Evolutionary conservation across 768 basidiomycete genomes (phyloP).

Genomic region (Collybia mongolica): DNA sequence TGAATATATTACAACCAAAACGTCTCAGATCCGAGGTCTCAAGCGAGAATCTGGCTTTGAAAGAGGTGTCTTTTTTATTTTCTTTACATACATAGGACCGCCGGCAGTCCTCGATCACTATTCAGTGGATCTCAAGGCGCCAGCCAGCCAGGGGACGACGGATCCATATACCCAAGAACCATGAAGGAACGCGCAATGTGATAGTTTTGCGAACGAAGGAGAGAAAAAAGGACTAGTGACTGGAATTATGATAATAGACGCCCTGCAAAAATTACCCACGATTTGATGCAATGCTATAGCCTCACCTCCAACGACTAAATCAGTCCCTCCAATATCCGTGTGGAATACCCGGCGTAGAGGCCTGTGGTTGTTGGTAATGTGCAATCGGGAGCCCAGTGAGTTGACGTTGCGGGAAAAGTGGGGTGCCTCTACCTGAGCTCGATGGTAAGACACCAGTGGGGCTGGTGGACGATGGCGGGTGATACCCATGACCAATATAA

Average conservation of each 20-base stretch:
- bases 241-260: too few relatives aligned
- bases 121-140: too few relatives aligned
- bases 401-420: constrained; percentile 13
- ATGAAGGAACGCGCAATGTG: not conserved
- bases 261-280: not conserved
- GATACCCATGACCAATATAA: constrained; percentile 3
- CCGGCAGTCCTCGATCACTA: too few relatives aligned
- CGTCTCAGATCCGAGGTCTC: too few relatives aligned
- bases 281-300: not conserved
- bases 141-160: too few relatives aligned
- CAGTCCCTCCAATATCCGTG: constrained; percentile 3
- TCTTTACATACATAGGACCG: too few relatives aligned
- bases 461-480: constrained; percentile 7
- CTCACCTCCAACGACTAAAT: not conserved
- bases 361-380: constrained; percentile 1
- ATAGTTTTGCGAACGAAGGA: not conserved
- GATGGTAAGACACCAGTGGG: not conserved
- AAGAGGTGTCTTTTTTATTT: too few relatives aligned
- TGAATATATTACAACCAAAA: too few relatives aligned
- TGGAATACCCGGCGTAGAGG: not conserved
- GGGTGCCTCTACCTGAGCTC: not conserved
- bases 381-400: constrained; percentile 3
- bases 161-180: too few relatives aligned
- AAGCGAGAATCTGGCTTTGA: too few relatives aligned
- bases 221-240: too few relatives aligned